phyloP scores from a whole-genome alignment of 257 asterid genomes.

The Nicotiana knightiana region DNA sequence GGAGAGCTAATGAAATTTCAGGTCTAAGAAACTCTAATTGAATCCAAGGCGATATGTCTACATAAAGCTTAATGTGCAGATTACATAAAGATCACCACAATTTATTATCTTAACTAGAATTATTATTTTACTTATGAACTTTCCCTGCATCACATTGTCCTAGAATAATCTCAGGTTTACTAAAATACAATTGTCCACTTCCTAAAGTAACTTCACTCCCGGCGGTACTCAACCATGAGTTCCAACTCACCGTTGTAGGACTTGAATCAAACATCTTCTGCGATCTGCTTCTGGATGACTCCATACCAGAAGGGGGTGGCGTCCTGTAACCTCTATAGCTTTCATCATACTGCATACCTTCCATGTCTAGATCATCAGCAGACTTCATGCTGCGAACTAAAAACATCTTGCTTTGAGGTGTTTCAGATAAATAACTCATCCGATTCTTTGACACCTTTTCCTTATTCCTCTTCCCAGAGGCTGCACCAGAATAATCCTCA shows the following conservation, averaged over 20 bases:
- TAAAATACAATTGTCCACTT: background rate
- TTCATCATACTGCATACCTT: conserved; percentile 61
- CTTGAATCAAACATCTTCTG: conserved; percentile 55
- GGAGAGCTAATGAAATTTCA: background rate
- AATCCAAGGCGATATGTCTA: background rate
- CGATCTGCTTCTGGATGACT: conserved; percentile 66
- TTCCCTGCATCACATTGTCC: background rate
- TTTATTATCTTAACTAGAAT: background rate
- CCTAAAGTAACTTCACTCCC: background rate
- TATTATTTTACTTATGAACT: background rate
- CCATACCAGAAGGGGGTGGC: conserved; percentile 61
- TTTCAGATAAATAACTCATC: conserved; percentile 68
- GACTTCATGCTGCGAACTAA: conserved; percentile 65
- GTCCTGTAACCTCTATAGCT: conserved; percentile 54
- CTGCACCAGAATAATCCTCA: conserved; percentile 63
- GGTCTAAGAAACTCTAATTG: background rate
- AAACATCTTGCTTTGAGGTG: conserved; percentile 42
- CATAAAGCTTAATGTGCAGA: background rate
- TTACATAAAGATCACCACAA: background rate
- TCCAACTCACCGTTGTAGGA: conserved; percentile 59
- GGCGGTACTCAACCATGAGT: background rate
- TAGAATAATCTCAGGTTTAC: background rate
- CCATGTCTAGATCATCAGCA: conserved; percentile 58
- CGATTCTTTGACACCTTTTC: conserved; percentile 45
- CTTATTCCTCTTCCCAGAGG: conserved; percentile 63